Evolutionary conservation across 352 stramenopile species (phyloP), one percentile per base, ranked within the genome.

Genomic region (Globisporangium uncinulatum): DNA sequence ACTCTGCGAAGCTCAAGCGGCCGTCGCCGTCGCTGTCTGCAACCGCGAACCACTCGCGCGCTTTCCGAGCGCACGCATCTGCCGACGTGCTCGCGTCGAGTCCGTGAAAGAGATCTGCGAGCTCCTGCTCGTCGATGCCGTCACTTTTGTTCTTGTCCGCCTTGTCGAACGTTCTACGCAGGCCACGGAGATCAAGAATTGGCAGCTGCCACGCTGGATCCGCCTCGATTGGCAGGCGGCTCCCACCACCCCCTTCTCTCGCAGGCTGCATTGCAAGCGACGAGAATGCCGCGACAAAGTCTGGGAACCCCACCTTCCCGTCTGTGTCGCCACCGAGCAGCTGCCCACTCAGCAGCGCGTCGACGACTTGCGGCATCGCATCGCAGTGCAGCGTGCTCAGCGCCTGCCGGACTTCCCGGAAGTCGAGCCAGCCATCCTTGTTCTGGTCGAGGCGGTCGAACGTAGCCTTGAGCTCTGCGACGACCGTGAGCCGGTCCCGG

Each of bases 381-480:
- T 74, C 56, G 13, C 65, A 76, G 2, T 68, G 59, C 15, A 89
- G 58, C n/a, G 54, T 24, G 3, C 51, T 62, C 1, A 91, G 56
- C 1, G 79, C 77, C 24, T 71, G 57, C 8, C 73, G 74, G 3
- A 89, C 57, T 43, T 85, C 68, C 0, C 21, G 47, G 41, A 85
- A 80, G 57, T 89, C 77, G 11, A 93, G 54, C 29, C 71, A 71
- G 0, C 80, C 79, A 45, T 89, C 76, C 17, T 66, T 59, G 59
- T 93, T 82, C 11, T 46, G 54, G 56, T 93, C 80, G 1, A 89
- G 57, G 1, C 71, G 74, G 31, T 90, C 80, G 34, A 92, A 92
- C 6, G 74, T 85, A 4, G 62, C 65, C 57, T 91, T 91, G 43
- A 93, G 69, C 41, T 79, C 66, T 0, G 75, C 79, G 8, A 91